phyloP scores from a whole-genome alignment of 306 rosid genomes.

The Corylus americana region DNA sequence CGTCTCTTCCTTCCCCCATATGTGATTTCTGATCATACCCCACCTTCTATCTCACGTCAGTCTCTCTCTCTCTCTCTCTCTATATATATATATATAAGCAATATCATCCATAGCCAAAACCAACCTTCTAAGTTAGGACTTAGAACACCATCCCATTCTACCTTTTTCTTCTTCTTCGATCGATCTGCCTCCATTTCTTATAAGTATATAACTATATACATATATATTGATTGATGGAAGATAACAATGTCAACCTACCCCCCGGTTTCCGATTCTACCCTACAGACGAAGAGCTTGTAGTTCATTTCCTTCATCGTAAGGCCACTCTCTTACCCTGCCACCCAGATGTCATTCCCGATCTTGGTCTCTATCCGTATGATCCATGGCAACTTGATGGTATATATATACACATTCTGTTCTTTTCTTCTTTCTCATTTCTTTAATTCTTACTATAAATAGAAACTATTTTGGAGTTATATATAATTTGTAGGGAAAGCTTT shows the following conservation, averaged over 20 bases:
- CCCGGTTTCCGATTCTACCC: constrained; percentile 92
- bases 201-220: not conserved
- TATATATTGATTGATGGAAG: constrained; percentile 41
- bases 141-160: constrained; percentile 12
- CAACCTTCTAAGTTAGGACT: not conserved
- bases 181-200: not conserved
- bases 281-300: constrained; percentile 89
- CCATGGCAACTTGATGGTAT: constrained; percentile 93
- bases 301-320: constrained; percentile 89
- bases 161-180: no score
- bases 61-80: constrained; percentile 27
- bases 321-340: constrained; percentile 84
- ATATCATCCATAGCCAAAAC: constrained; percentile 28
- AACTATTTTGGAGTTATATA: no score
- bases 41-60: constrained; percentile 56
- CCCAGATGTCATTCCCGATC: constrained; percentile 97
- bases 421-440: no score
- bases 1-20: constrained; percentile 15
- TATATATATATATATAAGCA: constrained; percentile 42
- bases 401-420: no score
- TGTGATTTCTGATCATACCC: constrained; percentile 20
- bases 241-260: constrained; percentile 68
- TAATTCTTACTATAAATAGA: no score
- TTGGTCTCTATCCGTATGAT: constrained; percentile 72
- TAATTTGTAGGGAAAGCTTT: constrained; percentile 71